Evolutionary conservation across 495 filamentous ascomycete species (phyloP).

Genomic region (Trypethelium eluteriae): DNA sequence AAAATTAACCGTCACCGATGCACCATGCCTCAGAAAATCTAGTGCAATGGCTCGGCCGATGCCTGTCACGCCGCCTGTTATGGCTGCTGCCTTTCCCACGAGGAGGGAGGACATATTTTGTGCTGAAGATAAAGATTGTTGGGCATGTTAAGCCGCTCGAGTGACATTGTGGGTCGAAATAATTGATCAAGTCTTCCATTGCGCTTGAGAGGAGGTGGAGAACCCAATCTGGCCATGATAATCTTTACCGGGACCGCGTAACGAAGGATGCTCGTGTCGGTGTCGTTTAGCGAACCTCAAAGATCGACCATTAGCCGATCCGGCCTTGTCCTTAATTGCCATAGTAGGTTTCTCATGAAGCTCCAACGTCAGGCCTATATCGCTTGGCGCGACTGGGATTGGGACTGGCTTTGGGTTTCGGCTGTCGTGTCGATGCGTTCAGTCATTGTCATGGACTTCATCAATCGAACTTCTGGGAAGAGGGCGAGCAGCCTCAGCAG

Average conservation of each 20-base stretch:
- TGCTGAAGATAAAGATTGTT: not conserved
- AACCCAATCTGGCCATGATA: not conserved
- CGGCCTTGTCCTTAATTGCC: constrained; percentile 40
- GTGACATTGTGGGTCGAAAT: not conserved
- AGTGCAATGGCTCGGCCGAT: not conserved
- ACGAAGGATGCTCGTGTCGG: not conserved
- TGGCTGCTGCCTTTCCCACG: not conserved
- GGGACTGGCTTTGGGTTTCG: too few relatives aligned
- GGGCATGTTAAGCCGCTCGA: not conserved
- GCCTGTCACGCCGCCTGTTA: not conserved
- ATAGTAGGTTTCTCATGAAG: too few relatives aligned
- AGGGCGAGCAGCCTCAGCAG: too few relatives aligned
- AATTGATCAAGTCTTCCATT: not conserved
- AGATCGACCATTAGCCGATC: not conserved
- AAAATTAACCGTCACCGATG: not conserved
- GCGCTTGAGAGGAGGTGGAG: not conserved
- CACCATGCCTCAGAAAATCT: not conserved
- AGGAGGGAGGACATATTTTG: not conserved
- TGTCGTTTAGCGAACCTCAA: not conserved
- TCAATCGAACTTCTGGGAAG: too few relatives aligned
- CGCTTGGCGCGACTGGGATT: too few relatives aligned
- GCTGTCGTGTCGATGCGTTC: too few relatives aligned
- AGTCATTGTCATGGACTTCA: too few relatives aligned
- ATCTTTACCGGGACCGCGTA: not conserved
- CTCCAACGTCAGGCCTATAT: too few relatives aligned